These are phyloP conservation scores for Colletotrichum filicis DNA, from an alignment of 2,329 filamentous ascomycete species.

Conservation along the genomic window DNA sequence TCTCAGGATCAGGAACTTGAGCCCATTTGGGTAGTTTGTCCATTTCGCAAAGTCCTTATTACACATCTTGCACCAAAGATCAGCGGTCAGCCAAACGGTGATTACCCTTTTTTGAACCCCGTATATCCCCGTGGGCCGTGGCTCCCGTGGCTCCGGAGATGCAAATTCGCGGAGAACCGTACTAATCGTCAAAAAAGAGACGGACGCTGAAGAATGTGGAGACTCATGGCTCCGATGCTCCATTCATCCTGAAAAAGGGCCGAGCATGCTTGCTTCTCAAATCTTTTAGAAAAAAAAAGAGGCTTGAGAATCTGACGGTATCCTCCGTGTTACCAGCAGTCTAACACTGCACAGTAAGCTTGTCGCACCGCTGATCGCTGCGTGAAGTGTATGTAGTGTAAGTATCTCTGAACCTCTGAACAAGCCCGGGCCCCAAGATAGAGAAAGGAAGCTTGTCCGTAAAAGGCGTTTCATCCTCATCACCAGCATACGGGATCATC, in stretches of 20 bases:
- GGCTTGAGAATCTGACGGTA: background rate
- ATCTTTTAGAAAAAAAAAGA: background rate
- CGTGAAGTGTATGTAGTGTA: background rate
- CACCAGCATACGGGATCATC: background rate
- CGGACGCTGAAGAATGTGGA: constrained; percentile 29
- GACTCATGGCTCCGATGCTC: background rate
- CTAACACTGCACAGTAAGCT: constrained; percentile 8
- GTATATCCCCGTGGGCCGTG: background rate
- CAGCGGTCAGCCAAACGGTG: background rate
- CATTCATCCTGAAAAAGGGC: constrained; percentile 9
- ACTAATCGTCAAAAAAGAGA: background rate
- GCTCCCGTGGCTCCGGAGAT: background rate
- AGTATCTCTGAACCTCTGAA: no score
- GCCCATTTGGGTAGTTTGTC: background rate
- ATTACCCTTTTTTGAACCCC: background rate
- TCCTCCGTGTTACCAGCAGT: no score
- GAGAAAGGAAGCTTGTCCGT: no score
- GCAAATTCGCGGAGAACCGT: constrained; percentile 12
- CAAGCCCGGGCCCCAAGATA: no score
- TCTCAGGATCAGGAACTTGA: no score
- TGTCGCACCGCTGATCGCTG: constrained; percentile 14
- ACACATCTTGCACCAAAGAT: background rate
- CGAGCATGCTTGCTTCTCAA: constrained; percentile 5
- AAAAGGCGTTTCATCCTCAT: background rate
- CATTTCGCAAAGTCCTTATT: background rate